Evolutionary conservation across 164 flowering plant genomes (phyloP), one percentile per base, ranked within the genome.

Genomic region (Taxillus chinensis): DNA sequence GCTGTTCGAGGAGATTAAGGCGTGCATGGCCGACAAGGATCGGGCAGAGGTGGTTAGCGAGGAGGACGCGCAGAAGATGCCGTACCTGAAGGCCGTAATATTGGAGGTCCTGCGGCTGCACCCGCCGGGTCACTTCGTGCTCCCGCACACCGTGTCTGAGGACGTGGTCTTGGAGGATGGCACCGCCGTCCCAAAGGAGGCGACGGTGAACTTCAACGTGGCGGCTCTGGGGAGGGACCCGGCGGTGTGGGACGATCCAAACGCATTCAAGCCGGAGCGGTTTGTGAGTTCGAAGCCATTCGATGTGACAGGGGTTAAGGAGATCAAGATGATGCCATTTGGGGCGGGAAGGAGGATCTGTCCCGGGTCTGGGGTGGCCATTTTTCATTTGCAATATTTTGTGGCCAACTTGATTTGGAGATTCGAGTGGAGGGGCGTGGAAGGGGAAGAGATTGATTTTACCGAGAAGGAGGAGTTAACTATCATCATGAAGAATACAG

Each of bases 251-350:
- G 61, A 71, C n/a, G 69, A 68, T 16, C 75, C 75, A 11, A 65
- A 65, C 75, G 75, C 62, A 62, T 75, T 75, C 45, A 60, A 45
- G 55, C 79, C 75, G 4, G 79, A 72, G 63, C 64, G 79, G 56
- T 75, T 75, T 57, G 39, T 75, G 0, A 65, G 48, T 14, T 69
- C 51, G 49, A 65, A 59, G 37, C 60, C 8, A 9, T 73, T 69
- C 50, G 73, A 70, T 63, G 17, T 66, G 17, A 73, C 63, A 0
- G 71, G 75, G 41, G 54, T 56, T 5, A 72, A 45, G 17, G 75
- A 62, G 71, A 62, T 72, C 14, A 72, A 68, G 63, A 72, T 72
- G 75, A 68, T 72, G 69, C 57, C 57, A 7, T 54, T 54, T 27
- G 57, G 57, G 9, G 57, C 39, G 11, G 57, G 67, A 15, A 64